phyloP scores from a whole-genome alignment of 1,284 basidiomycete species.

The Austroboletus niveus region DNA sequence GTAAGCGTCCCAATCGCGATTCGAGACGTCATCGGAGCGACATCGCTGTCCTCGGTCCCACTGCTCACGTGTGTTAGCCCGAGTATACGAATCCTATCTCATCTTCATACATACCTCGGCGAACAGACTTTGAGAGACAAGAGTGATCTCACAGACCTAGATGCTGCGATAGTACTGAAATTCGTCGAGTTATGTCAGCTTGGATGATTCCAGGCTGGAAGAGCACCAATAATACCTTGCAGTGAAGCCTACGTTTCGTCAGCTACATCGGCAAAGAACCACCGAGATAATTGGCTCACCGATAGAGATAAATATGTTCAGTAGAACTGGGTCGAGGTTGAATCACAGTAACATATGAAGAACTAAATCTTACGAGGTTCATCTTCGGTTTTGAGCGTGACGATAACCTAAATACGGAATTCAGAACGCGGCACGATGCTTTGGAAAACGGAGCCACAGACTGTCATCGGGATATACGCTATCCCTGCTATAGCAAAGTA shows the following conservation, averaged over 20 bases:
- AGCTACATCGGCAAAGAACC: neutral
- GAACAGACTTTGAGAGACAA: neutral
- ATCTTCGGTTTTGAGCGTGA: neutral
- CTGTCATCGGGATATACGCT: conserved; percentile 9
- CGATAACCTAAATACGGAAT: conserved; percentile 4
- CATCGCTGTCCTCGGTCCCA: no score
- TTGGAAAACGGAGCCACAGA: neutral
- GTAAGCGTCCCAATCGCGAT: no score
- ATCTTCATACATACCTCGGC: no score
- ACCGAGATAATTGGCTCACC: conserved; percentile 2
- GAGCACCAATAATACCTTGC: conserved; percentile 7
- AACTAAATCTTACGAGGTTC: conserved; percentile 2
- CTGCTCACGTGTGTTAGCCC: no score
- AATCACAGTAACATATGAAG: neutral
- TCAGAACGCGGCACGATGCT: neutral
- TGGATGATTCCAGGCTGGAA: neutral
- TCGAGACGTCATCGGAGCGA: no score
- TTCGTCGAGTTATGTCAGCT: neutral
- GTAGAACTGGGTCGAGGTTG: conserved; percentile 1
- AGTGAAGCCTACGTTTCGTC: conserved; percentile 5
- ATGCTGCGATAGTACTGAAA: conserved; percentile 12
- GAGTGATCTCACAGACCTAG: conserved; percentile 14
- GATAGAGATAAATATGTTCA: neutral
- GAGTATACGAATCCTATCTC: no score
- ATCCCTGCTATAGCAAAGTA: conserved; percentile 15